Percentiles rank a stretch among this genome's conserved stretches.
Evolutionary conservation across 495 filamentous ascomycete species (phyloP).

Genomic region (Aspergillus mulundensis): DNA sequence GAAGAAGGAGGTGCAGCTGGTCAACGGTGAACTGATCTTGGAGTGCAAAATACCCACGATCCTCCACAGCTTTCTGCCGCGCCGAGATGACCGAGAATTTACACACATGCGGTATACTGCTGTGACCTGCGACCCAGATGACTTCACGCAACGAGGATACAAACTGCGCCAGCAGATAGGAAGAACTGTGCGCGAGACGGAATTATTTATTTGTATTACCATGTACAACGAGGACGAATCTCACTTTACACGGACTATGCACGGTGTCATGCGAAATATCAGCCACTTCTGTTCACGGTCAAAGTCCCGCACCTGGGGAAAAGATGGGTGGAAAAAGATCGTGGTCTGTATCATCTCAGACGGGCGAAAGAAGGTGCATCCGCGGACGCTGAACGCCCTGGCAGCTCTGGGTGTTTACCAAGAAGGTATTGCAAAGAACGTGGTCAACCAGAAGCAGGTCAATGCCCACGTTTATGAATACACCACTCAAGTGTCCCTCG

Average conservation of each 20-base stretch:
- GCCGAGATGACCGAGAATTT: slow-evolving; percentile 90
- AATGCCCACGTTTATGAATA: slow-evolving; percentile 97
- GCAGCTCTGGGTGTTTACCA: slow-evolving; percentile 99
- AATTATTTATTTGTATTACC: slow-evolving; percentile 94
- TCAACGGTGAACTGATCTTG: slow-evolving; percentile 95
- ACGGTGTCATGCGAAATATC: slow-evolving; percentile 98
- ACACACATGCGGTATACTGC: slow-evolving; percentile 99
- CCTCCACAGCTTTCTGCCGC: slow-evolving; percentile 87
- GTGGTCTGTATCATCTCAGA: slow-evolving; percentile 96
- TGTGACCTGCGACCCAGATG: slow-evolving; percentile 97
- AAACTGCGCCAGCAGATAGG: slow-evolving; percentile 95
- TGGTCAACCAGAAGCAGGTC: slow-evolving; percentile 84
- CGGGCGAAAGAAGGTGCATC: slow-evolving; percentile 90
- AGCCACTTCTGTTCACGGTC: slow-evolving; percentile 89
- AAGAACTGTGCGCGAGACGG: slow-evolving; percentile 83
- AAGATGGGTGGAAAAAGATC: slow-evolving; percentile 98
- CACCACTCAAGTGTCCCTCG: slow-evolving; percentile 94
- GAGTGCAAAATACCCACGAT: slow-evolving; percentile 99
- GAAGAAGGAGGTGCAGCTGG: slow-evolving; percentile 89
- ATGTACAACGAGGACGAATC: slow-evolving; percentile 99
- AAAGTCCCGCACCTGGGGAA: slow-evolving; percentile 93
- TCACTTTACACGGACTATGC: slow-evolving; percentile 95
- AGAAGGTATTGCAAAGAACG: slow-evolving; percentile 96
- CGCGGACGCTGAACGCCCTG: slow-evolving; percentile 88
- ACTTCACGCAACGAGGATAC: slow-evolving; percentile 84